A percentile compares a stretch with the other conserved stretches of the same genome.
These are phyloP conservation scores for Dioscorea dumetorum DNA, from an alignment of 106 monocot genomes.

Conservation along the genomic window DNA sequence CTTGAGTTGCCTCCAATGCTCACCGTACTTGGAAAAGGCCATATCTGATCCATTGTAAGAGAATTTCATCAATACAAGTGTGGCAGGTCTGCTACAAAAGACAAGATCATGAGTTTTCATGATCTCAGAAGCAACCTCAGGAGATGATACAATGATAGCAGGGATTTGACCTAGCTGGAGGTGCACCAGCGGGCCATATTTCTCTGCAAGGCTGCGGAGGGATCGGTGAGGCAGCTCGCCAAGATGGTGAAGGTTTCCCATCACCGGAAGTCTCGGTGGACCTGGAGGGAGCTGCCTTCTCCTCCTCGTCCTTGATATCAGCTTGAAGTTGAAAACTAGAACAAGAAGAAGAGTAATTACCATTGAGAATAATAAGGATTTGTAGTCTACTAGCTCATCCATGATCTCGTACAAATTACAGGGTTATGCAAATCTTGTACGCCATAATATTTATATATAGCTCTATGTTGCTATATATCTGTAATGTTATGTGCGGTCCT, in stretches of 20 bases:
- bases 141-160: slow-evolving; percentile 12
- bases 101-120: slow-evolving; percentile 12
- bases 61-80: not conserved
- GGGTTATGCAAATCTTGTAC: too few relatives aligned
- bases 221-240: slow-evolving; percentile 6
- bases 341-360: too few relatives aligned
- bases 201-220: slow-evolving; percentile 3
- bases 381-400: too few relatives aligned
- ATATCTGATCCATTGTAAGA: slow-evolving; percentile 1
- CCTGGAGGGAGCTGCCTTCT: slow-evolving; percentile 8
- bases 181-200: slow-evolving; percentile 17
- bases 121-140: slow-evolving; percentile 2
- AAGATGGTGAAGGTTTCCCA: slow-evolving; percentile 27
- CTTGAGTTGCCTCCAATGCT: slow-evolving; percentile 11
- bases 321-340: too few relatives aligned
- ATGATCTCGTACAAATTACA: too few relatives aligned
- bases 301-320: too few relatives aligned
- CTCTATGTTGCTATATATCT: too few relatives aligned
- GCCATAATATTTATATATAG: too few relatives aligned
- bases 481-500: too few relatives aligned
- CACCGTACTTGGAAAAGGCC: slow-evolving; percentile 3
- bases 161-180: slow-evolving; percentile 12
- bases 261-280: slow-evolving; percentile 17
- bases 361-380: too few relatives aligned
- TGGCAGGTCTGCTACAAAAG: slow-evolving; percentile 4